phyloP scores from a whole-genome alignment of 768 basidiomycete genomes.

The Russula dissimulans region DNA sequence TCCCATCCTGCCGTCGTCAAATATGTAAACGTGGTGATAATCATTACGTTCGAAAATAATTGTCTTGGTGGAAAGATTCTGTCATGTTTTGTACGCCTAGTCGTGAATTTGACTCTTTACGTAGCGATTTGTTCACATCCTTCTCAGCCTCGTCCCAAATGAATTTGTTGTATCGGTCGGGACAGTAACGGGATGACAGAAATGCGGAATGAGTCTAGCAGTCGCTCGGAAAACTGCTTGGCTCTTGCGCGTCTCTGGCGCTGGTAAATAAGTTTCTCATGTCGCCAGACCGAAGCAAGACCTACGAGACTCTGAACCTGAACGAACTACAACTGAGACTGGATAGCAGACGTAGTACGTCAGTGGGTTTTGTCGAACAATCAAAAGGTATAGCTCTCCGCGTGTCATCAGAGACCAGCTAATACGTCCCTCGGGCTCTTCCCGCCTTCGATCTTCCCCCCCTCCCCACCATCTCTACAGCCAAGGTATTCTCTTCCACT shows the following conservation, averaged over 20 bases:
- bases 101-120: neutral
- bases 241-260: too few relatives aligned
- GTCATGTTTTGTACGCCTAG: neutral
- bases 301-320: too few relatives aligned
- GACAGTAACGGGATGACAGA: neutral
- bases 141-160: neutral
- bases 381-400: neutral
- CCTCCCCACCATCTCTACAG: constrained; percentile 47
- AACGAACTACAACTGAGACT: too few relatives aligned
- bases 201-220: neutral
- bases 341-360: too few relatives aligned
- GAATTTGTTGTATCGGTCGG: neutral
- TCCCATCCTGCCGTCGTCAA: neutral
- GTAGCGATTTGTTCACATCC: neutral
- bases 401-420: neutral
- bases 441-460: constrained; percentile 25
- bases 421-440: neutral
- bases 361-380: too few relatives aligned
- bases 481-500: constrained; percentile 50
- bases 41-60: neutral
- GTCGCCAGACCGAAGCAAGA: too few relatives aligned
- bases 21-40: neutral
- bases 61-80: neutral
- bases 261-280: too few relatives aligned
- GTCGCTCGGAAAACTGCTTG: too few relatives aligned